phyloP scores from a whole-genome alignment of 345 rosid species.

The Eucalyptus cloeziana region DNA sequence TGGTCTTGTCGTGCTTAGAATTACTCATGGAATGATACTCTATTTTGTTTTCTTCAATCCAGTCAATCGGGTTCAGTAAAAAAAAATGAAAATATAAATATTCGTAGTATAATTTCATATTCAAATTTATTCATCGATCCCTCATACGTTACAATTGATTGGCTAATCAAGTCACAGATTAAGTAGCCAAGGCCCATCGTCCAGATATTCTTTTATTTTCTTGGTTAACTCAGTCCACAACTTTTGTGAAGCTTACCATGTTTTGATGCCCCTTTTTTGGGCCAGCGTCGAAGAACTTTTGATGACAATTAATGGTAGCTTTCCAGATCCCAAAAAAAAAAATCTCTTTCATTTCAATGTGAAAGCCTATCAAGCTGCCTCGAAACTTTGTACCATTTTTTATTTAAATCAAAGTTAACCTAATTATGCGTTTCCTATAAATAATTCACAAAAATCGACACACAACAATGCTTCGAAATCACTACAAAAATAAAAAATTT shows the following conservation, averaged over 20 bases:
- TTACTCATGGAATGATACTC: background rate
- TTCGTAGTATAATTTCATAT: background rate
- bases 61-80: rapidly evolving
- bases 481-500: background rate
- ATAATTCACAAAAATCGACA: background rate
- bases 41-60: background rate
- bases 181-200: no score
- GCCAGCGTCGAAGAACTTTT: no score
- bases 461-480: background rate
- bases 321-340: no score
- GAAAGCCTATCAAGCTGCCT: rapidly evolving
- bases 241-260: no score
- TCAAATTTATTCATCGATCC: background rate
- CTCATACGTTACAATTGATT: background rate
- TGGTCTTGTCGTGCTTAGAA: background rate
- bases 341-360: rapidly evolving
- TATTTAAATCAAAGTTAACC: rapidly evolving
- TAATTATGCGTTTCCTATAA: background rate
- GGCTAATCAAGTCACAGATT: no score
- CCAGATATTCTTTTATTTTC: no score
- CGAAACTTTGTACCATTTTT: rapidly evolving
- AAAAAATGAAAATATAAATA: background rate
- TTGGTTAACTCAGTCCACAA: no score
- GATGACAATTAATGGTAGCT: no score
- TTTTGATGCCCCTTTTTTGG: no score